Conservation (phyloP, 306 rosid genomes). For the Chamaecrista fasciculata region DNA sequence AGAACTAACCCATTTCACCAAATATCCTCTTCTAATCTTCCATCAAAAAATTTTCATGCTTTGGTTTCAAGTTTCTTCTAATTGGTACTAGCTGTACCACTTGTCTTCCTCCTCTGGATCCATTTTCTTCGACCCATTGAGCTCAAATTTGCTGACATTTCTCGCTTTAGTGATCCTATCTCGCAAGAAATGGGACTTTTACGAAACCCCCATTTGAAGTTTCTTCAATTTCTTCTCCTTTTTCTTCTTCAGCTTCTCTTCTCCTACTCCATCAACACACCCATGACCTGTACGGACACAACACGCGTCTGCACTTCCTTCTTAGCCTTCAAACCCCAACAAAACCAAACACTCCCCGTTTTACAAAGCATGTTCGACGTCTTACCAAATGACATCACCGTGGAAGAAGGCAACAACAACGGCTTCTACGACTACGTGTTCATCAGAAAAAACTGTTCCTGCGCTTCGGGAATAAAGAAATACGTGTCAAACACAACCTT, state of each 20-base stretch:
- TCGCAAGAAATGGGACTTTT: conserved; percentile 42
- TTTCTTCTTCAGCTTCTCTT: conserved; percentile 38
- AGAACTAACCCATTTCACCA: not conserved
- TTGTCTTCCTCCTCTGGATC: not conserved
- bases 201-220: conserved; percentile 23
- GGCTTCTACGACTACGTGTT: conserved; percentile 63
- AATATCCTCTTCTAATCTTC: not conserved
- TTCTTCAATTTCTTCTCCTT: conserved; percentile 34
- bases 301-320: conserved; percentile 78
- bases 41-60: not conserved
- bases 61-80: not conserved
- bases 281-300: conserved; percentile 83
- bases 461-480: conserved; percentile 52
- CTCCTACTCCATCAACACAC: conserved; percentile 41
- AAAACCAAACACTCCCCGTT: conserved; percentile 56
- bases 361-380: conserved; percentile 92
- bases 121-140: not conserved
- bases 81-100: not conserved
- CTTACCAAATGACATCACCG: conserved; percentile 67
- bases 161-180: not conserved
- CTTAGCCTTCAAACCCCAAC: conserved; percentile 66
- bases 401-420: conserved; percentile 73
- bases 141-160: not conserved
- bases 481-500: conserved; percentile 79
- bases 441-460: conserved; percentile 86